These are phyloP conservation scores for Leishmania mexicana DNA, from an alignment of 208 protist species.

Conservation along the genomic window DNA sequence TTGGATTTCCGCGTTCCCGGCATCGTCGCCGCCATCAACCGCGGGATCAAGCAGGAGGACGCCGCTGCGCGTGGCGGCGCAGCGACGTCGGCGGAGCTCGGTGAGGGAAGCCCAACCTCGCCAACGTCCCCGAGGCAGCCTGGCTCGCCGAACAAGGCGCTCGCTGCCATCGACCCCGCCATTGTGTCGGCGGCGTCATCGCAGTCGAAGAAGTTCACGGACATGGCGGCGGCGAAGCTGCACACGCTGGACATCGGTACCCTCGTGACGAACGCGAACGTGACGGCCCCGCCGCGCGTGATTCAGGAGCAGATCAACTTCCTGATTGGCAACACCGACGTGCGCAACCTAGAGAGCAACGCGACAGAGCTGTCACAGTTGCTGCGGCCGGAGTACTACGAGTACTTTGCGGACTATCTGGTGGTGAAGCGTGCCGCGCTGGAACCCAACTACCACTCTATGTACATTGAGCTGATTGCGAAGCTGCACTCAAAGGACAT, in stretches of 20 bases:
- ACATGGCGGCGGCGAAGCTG: constrained; percentile 64
- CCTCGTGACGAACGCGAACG: constrained; percentile 68
- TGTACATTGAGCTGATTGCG: constrained; percentile 91
- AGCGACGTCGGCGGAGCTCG: constrained; percentile 13
- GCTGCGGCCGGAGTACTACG: constrained; percentile 86
- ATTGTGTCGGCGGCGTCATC: constrained; percentile 50
- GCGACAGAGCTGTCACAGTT: constrained; percentile 77
- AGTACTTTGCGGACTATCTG: constrained; percentile 97
- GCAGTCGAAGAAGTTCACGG: constrained; percentile 41
- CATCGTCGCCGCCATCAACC: constrained; percentile 88
- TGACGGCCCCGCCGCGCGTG: constrained; percentile 81
- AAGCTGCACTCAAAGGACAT: constrained; percentile 85
- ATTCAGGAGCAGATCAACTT: constrained; percentile 94
- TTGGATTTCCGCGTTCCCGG: constrained; percentile 89
- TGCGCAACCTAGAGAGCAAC: constrained; percentile 84
- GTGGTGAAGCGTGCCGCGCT: constrained; percentile 98
- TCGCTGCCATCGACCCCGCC: constrained; percentile 65
- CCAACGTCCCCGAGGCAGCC: constrained; percentile 28
- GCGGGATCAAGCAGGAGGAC: constrained; percentile 81
- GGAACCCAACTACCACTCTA: constrained; percentile 98
- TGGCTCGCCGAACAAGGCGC: constrained; percentile 27
- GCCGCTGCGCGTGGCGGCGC: constrained; percentile 31
- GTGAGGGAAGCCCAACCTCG: constrained; percentile 25
- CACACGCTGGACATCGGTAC: constrained; percentile 89
- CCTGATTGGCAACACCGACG: constrained; percentile 91